These are phyloP conservation scores for Sclerotiophoma versabilis DNA, from an alignment of 2,329 filamentous ascomycete species.

Conservation along the genomic window DNA sequence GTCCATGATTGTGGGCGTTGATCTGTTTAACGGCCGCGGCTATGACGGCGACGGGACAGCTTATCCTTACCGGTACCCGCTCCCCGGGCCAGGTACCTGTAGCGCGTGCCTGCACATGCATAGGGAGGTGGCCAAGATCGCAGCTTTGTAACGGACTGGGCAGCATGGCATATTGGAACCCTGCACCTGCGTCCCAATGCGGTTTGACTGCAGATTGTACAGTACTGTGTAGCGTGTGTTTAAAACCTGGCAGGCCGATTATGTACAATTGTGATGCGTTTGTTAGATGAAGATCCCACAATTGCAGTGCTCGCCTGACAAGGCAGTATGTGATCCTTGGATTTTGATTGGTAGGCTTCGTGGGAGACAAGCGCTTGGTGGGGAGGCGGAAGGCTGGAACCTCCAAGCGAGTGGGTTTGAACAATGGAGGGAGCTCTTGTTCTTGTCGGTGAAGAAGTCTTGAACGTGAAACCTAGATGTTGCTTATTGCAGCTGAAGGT, in stretches of 20 bases:
- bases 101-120: conserved; percentile 19
- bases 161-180: conserved; percentile 44
- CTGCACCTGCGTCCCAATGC: conserved; percentile 22
- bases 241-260: conserved; percentile 2
- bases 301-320: conserved; percentile 14
- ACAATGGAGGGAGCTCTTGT: neutral
- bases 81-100: conserved; percentile 28
- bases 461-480: conserved; percentile 13
- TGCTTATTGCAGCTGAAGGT: conserved; percentile 12
- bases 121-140: conserved; percentile 27
- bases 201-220: conserved; percentile 13
- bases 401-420: conserved; percentile 10
- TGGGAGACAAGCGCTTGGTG: conserved; percentile 17
- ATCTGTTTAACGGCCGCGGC: conserved; percentile 31
- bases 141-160: conserved; percentile 39
- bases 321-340: neutral
- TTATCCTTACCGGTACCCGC: conserved; percentile 29
- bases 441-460: conserved; percentile 16
- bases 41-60: conserved; percentile 27
- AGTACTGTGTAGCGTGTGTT: conserved; percentile 8
- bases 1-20: conserved; percentile 4
- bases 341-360: conserved; percentile 13
- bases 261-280: conserved; percentile 8
- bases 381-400: conserved; percentile 21
- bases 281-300: conserved; percentile 15